These are phyloP conservation scores for Physaria fendleri DNA, from an alignment of 345 rosid genomes.

Conservation along the genomic window DNA sequence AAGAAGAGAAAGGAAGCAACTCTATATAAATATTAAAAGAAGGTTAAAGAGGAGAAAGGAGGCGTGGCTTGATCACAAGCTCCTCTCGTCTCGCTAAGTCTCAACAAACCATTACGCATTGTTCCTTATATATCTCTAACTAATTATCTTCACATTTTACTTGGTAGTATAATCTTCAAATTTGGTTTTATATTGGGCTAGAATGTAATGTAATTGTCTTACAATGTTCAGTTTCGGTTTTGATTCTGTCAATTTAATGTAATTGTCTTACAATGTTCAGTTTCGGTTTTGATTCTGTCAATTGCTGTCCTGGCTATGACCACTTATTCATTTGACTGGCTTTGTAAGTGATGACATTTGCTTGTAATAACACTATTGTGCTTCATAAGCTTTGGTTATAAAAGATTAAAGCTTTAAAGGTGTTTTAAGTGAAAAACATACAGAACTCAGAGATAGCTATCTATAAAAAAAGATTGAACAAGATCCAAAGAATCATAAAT, in stretches of 20 bases:
- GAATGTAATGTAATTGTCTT: too few relatives aligned
- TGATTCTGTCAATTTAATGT: too few relatives aligned
- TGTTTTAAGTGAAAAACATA: constrained; percentile 4
- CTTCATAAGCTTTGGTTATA: constrained; percentile 19
- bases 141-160: background rate
- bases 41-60: constrained; percentile 7
- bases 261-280: too few relatives aligned
- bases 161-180: too few relatives aligned
- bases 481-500: constrained; percentile 16
- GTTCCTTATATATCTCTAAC: background rate
- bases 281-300: too few relatives aligned
- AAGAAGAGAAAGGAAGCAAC: constrained; percentile 12
- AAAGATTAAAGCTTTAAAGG: constrained; percentile 18
- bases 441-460: background rate
- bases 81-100: constrained; percentile 13
- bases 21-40: background rate
- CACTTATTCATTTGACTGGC: too few relatives aligned
- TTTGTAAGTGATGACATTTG: background rate
- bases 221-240: too few relatives aligned
- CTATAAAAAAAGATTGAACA: constrained; percentile 16
- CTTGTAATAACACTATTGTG: constrained; percentile 3
- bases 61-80: constrained; percentile 26
- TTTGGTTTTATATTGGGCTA: too few relatives aligned
- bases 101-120: background rate
- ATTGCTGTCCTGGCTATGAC: too few relatives aligned